phyloP scores from a whole-genome alignment of 306 rosid genomes.

The Trichosanthes truncata region DNA sequence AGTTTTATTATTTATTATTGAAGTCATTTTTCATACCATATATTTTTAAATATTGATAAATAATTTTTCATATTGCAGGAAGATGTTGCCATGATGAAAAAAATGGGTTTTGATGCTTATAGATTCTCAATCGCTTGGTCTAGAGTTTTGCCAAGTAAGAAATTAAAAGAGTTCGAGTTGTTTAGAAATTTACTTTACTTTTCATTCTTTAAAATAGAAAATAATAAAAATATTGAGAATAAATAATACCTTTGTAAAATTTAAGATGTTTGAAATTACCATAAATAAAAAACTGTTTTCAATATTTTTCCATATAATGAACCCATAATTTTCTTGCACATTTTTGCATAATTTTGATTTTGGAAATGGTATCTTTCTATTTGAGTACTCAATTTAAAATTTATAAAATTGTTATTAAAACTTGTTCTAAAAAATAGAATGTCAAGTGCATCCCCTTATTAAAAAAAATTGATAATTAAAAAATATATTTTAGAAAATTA shows the following conservation, averaged over 20 bases:
- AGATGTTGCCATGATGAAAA: slow-evolving; percentile 27
- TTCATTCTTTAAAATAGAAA: not conserved
- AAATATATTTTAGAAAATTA: not conserved
- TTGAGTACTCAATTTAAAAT: not conserved
- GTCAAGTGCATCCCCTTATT: not conserved
- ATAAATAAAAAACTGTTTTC: too few relatives aligned
- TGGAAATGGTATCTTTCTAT: not conserved
- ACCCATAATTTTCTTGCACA: too few relatives aligned
- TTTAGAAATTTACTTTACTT: not conserved
- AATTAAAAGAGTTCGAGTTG: not conserved
- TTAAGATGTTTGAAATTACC: too few relatives aligned
- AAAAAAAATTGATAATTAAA: not conserved
- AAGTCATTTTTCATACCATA: not conserved
- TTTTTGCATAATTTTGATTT: too few relatives aligned
- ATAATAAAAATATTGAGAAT: not conserved
- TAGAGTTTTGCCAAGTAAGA: slow-evolving; percentile 31
- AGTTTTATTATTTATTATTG: not conserved
- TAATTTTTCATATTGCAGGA: slow-evolving; percentile 11
- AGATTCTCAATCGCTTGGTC: slow-evolving; percentile 43
- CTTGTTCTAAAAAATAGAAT: not conserved
- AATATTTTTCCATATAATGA: too few relatives aligned
- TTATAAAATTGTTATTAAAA: not conserved
- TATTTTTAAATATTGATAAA: not conserved
- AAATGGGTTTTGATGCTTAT: slow-evolving; percentile 29
- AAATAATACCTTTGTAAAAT: not conserved